These are phyloP conservation scores for Claviceps sp. DNA, from an alignment of 2,329 filamentous ascomycete species.

Conservation along the genomic window DNA sequence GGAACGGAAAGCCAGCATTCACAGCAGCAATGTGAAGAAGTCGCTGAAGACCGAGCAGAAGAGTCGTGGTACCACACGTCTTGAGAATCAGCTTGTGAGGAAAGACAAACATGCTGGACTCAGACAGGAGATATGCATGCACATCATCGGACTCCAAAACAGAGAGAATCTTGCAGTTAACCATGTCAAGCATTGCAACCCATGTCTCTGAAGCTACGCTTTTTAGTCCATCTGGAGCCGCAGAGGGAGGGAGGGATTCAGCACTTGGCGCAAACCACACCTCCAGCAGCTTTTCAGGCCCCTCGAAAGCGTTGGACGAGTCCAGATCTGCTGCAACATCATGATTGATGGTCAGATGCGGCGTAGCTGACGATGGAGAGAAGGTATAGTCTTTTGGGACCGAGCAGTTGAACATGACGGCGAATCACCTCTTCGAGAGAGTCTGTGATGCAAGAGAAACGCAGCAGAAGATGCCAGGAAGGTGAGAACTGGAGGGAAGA, in stretches of 20 bases:
- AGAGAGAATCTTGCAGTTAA: conserved; percentile 96
- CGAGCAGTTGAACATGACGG: conserved; percentile 63
- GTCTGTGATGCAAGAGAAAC: not conserved
- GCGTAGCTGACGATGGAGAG: conserved; percentile 70
- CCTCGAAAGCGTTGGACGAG: conserved; percentile 93
- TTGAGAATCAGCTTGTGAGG: conserved; percentile 99
- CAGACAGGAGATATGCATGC: conserved; percentile 91
- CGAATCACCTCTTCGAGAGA: not conserved
- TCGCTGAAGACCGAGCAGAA: conserved; percentile 77
- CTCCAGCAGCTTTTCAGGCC: conserved; percentile 94
- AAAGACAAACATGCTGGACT: conserved; percentile 99
- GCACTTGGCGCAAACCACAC: conserved; percentile 91
- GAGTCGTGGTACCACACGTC: conserved; percentile 92
- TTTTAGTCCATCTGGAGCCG: conserved; percentile 69
- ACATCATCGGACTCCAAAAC: conserved; percentile 86
- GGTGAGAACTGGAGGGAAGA: not conserved
- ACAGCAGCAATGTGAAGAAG: conserved; percentile 84
- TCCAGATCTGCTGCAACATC: conserved; percentile 87
- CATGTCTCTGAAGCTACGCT: conserved; percentile 70
- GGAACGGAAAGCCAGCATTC: conserved; percentile 78
- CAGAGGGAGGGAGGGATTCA: conserved; percentile 54
- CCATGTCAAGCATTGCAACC: conserved; percentile 94
- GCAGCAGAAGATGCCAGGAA: not conserved
- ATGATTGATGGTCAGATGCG: conserved; percentile 91
- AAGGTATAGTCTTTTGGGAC: conserved; percentile 72